phyloP scores from a whole-genome alignment of 805 yeast species.

The Yamadazyma takamatsuzukensis region DNA sequence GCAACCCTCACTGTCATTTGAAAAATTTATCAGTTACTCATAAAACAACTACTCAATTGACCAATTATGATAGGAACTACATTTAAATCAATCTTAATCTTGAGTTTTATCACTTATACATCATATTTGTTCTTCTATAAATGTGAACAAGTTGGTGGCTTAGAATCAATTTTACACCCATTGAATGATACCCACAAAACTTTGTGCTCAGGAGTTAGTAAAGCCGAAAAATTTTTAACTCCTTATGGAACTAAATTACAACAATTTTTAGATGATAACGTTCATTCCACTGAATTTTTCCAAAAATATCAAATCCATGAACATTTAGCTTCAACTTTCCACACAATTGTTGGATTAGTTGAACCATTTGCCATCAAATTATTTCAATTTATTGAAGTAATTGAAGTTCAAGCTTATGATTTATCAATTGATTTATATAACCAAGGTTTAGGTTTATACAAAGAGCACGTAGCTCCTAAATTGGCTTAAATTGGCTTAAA shows the following conservation, averaged over 20 bases:
- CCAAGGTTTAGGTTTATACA: conserved; percentile 18
- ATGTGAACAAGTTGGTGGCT: conserved; percentile 31
- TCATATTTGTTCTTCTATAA: conserved; percentile 38
- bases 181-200: conserved; percentile 32
- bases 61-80: conserved; percentile 8
- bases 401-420: conserved; percentile 29
- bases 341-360: conserved; percentile 14
- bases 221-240: conserved; percentile 22
- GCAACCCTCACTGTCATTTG: not conserved
- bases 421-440: conserved; percentile 17
- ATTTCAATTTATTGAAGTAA: conserved; percentile 30
- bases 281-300: conserved; percentile 34
- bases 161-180: conserved; percentile 34
- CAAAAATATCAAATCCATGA: conserved; percentile 28
- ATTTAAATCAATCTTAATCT: conserved; percentile 14
- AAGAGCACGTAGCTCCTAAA: conserved; percentile 18
- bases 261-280: conserved; percentile 31
- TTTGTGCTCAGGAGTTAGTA: conserved; percentile 30
- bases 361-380: conserved; percentile 29
- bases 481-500: conserved; percentile 8
- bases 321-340: conserved; percentile 20
- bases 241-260: conserved; percentile 29
- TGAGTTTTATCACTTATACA: conserved; percentile 28
- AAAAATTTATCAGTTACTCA: not conserved
- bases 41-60: no score